Evolutionary conservation across 2,329 filamentous ascomycete species (phyloP).

Genomic region (Hypoxylon rubiginosum): DNA sequence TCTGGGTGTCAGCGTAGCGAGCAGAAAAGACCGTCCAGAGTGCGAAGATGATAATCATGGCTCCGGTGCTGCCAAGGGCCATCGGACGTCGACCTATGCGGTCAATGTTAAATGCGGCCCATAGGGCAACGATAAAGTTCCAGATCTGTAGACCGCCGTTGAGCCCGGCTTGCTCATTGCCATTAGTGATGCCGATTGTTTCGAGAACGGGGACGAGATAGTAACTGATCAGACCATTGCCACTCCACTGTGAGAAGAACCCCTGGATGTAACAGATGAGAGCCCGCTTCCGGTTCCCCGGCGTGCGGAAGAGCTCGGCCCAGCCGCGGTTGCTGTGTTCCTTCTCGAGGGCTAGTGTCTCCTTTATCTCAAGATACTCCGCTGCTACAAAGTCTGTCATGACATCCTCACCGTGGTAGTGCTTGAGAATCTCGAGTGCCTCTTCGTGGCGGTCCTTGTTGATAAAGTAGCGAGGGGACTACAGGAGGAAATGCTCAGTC

Average conservation of each 20-base stretch:
- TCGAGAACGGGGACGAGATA: slow-evolving; percentile 53
- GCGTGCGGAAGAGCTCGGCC: slow-evolving; percentile 37
- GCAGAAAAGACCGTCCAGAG: slow-evolving; percentile 13
- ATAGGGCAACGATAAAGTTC: slow-evolving; percentile 45
- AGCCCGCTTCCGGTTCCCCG: slow-evolving; percentile 38
- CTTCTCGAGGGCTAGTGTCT: slow-evolving; percentile 52
- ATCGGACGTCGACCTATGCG: slow-evolving; percentile 54
- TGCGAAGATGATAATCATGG: slow-evolving; percentile 12
- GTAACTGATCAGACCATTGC: slow-evolving; percentile 50
- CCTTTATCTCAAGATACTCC: slow-evolving; percentile 1
- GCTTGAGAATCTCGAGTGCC: slow-evolving; percentile 7
- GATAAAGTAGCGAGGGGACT: slow-evolving; percentile 18
- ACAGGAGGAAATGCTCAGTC: slow-evolving; percentile 5
- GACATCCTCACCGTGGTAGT: slow-evolving; percentile 6
- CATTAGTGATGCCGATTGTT: slow-evolving; percentile 47
- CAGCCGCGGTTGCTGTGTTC: slow-evolving; percentile 41
- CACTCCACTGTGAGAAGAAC: slow-evolving; percentile 39
- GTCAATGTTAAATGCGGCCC: slow-evolving; percentile 4
- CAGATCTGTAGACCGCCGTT: slow-evolving; percentile 51
- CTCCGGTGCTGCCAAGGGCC: slow-evolving; percentile 11
- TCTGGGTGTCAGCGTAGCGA: slow-evolving; percentile 9
- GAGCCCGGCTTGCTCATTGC: slow-evolving; percentile 52
- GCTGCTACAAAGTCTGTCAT: slow-evolving; percentile 10
- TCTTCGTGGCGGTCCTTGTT: slow-evolving; percentile 5
- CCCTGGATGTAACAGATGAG: not conserved